These are phyloP conservation scores for Tuber borchii DNA, from an alignment of 495 filamentous ascomycete genomes.

Conservation along the genomic window DNA sequence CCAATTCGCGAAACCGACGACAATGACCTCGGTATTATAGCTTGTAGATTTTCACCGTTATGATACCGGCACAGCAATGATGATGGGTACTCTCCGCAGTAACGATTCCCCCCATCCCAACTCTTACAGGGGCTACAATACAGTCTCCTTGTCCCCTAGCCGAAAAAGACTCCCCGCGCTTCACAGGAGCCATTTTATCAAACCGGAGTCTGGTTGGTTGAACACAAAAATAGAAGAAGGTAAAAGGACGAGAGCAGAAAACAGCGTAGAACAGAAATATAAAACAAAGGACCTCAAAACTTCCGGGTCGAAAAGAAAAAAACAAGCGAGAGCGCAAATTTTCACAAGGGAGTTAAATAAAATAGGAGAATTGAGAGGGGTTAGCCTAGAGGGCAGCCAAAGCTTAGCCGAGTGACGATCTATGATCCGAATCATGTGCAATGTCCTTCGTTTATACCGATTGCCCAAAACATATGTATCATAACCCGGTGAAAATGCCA, in stretches of 20 bases:
- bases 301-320: not conserved
- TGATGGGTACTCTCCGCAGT: not conserved
- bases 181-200: not conserved
- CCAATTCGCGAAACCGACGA: no score
- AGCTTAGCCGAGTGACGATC: not conserved
- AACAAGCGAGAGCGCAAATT: not conserved
- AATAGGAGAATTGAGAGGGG: no score
- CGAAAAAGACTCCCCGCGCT: no score
- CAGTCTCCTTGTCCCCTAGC: no score
- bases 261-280: not conserved
- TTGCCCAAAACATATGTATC: not conserved
- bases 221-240: no score
- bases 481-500: not conserved
- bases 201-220: not conserved
- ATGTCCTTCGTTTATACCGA: not conserved
- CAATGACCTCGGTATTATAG: no score
- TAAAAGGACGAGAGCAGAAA: no score
- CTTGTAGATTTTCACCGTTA: no score
- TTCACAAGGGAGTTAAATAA: not conserved
- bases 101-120: not conserved
- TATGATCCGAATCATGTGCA: not conserved
- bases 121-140: no score
- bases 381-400: not conserved
- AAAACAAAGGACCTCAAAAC: not conserved
- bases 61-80: no score